A percentile compares a stretch with the other conserved stretches of the same genome.
phyloP scores from a whole-genome alignment of 495 filamentous ascomycete genomes.

The Neurospora intermedia region DNA sequence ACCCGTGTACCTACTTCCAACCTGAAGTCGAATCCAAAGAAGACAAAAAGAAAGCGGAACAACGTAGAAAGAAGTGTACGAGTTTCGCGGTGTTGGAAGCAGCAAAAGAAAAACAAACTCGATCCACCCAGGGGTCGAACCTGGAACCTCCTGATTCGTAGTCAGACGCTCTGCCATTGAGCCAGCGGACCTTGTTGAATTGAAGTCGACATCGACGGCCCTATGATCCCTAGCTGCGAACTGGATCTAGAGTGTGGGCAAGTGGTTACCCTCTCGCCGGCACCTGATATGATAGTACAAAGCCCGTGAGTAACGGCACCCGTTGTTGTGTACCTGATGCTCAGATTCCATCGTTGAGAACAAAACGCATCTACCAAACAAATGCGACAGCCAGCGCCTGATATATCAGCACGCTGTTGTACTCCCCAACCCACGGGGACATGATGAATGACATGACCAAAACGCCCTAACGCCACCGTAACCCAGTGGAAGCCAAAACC shows the following conservation, averaged over 20 bases:
- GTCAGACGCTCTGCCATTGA: neutral
- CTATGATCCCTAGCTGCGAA: neutral
- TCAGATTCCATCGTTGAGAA: neutral
- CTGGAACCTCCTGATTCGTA: neutral
- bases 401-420: neutral
- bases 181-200: neutral
- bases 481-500: neutral
- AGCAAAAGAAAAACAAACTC: neutral
- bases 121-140: neutral
- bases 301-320: neutral
- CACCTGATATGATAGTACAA: neutral
- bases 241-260: neutral
- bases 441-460: neutral
- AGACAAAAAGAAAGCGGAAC: neutral
- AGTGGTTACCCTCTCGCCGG: neutral
- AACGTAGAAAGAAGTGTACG: neutral
- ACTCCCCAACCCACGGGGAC: neutral
- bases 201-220: neutral
- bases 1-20: neutral
- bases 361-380: neutral
- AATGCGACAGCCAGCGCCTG: neutral
- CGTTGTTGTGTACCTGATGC: neutral
- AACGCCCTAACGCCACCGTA: neutral
- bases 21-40: neutral
- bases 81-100: neutral